Evolutionary conservation across 1,139 yeast species (phyloP).

Genomic region (Nakaseomyces delphensis): DNA sequence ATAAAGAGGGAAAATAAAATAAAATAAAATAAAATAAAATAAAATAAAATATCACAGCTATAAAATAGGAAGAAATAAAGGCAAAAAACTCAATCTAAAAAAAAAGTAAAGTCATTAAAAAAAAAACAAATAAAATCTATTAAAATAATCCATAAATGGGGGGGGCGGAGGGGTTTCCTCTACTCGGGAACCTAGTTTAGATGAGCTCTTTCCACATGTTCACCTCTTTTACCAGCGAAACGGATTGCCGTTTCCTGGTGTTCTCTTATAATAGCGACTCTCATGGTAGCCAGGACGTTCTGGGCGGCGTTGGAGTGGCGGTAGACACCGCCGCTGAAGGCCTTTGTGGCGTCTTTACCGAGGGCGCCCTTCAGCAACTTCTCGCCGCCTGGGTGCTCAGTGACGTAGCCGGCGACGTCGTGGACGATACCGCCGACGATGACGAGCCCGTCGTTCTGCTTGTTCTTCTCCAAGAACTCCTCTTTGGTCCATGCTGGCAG

Average conservation of each 20-base stretch:
- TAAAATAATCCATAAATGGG: no score
- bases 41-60: not conserved
- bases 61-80: not conserved
- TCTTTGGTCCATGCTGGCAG: constrained; percentile 89
- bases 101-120: not conserved
- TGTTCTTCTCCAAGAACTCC: constrained; percentile 65
- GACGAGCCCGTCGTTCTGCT: constrained; percentile 50
- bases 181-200: constrained; percentile 1
- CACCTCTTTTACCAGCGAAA: constrained; percentile 32
- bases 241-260: constrained; percentile 37
- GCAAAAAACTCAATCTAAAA: constrained; percentile 1
- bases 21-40: not conserved
- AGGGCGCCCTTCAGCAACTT: constrained; percentile 76
- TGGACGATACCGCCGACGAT: constrained; percentile 92
- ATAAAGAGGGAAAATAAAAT: not conserved
- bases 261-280: constrained; percentile 84
- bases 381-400: constrained; percentile 97
- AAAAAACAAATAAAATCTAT: constrained; percentile 1
- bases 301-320: constrained; percentile 97
- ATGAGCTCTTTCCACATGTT: constrained; percentile 10
- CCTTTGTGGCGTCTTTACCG: constrained; percentile 95
- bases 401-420: constrained; percentile 74
- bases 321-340: constrained; percentile 96
- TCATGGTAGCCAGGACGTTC: constrained; percentile 87
- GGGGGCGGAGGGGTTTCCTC: no score